phyloP scores from a whole-genome alignment of 768 basidiomycete genomes.

The Tubosaeta sp. region DNA sequence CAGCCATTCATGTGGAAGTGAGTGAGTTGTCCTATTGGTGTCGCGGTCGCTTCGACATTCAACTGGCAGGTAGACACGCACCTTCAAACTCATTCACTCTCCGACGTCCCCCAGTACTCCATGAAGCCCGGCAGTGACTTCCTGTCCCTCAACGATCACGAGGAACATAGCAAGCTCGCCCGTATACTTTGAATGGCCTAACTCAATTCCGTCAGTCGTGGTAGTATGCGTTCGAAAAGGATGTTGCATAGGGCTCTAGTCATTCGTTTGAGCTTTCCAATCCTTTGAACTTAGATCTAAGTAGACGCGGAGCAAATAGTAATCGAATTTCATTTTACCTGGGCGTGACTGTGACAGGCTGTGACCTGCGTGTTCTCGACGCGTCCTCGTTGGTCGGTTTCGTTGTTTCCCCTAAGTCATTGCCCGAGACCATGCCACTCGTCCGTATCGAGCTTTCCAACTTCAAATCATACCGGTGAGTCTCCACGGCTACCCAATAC shows the following conservation, averaged over 20 bases:
- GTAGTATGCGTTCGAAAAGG: neutral
- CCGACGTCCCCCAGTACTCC: constrained; percentile 20
- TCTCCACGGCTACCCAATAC: neutral
- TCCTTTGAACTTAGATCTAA: neutral
- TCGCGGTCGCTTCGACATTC: constrained; percentile 1
- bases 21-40: neutral
- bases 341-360: constrained; percentile 19
- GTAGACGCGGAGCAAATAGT: neutral
- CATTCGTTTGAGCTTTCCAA: constrained; percentile 9
- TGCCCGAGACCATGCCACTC: constrained; percentile 57
- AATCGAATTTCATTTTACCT: neutral
- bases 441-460: constrained; percentile 86
- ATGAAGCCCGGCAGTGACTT: constrained; percentile 23
- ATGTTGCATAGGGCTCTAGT: neutral
- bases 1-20: constrained; percentile 35
- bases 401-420: constrained; percentile 18
- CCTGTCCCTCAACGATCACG: constrained; percentile 20
- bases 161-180: constrained; percentile 13
- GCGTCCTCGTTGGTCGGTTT: constrained; percentile 19
- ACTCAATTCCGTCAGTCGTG: too few species aligned
- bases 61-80: constrained; percentile 27
- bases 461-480: constrained; percentile 92
- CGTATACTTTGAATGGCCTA: constrained; percentile 10
- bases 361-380: constrained; percentile 25
- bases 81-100: constrained; percentile 20